Base-by-base conservation (phyloP, 139 green algal species). In the Deuterostichococcus epilithicus region DNA sequence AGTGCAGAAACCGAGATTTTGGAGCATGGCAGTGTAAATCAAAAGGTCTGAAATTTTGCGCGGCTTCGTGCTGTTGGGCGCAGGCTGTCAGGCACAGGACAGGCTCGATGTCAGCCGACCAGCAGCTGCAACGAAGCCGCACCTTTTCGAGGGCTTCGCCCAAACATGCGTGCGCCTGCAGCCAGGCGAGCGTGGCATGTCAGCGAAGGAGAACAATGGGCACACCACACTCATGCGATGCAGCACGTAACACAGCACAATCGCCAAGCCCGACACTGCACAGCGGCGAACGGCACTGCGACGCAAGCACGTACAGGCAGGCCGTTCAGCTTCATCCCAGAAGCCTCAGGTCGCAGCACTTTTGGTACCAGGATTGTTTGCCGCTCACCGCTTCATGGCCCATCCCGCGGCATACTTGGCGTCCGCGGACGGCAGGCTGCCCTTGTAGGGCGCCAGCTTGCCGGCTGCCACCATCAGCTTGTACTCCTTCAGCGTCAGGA, bases 401-500 rank as follows among this genome's bases (percentile, higher is more conserved):
- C 52, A 63, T 13, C 52, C 52, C 3, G 52, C 52, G 3, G 52
- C 52, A 28, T 63, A 63, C 20, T 63, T 63, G 18, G 52, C 52
- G 52, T 63, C 52, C 5, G 52, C 52, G 13, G 52, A 63, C 18
- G 52, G 52, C 13, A 63, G 18, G 52, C 52, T 63, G 52, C 52
- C 52, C 52, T 63, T 63, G 52, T 63, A 63, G 52, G 52, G 52
- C 13, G 52, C 52, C 52, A 63, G 52, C 52, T 63, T 13, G 18
- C 52, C 20, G 5, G 52, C 52, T 28, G 26, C 52, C 52, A 63
- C 52, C 52, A 63, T 63, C 52, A 63, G 52, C 52, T 63, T 63
- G 52, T 63, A 63, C 52, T 63, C 52, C 52, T 63, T 63, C 52
- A 63, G 52, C 18, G 52, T n/a, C 52, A 63, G 52, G 52, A 63